These are phyloP conservation scores for Musa schizocarpa DNA, from an alignment of 176 grass and related monocot genomes.

Conservation along the genomic window DNA sequence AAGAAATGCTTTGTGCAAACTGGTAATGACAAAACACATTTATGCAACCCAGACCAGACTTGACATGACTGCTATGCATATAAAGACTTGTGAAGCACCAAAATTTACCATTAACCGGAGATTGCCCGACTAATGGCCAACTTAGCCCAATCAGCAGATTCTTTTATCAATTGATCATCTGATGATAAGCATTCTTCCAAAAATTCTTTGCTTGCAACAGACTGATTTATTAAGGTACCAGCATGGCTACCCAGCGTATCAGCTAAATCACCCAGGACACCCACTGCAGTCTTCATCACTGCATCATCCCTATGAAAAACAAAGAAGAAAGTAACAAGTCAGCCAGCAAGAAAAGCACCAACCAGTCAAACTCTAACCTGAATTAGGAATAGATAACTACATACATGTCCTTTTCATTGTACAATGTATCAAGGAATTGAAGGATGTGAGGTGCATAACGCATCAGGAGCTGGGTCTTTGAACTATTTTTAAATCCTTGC, in stretches of 20 bases:
- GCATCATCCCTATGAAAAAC: constrained; percentile 7
- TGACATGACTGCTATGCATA: constrained; percentile 21
- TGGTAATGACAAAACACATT: constrained; percentile 11
- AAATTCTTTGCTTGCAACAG: constrained; percentile 19
- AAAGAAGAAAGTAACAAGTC: neutral
- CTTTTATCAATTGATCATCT: constrained; percentile 18
- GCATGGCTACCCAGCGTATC: constrained; percentile 13
- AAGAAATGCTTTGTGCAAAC: constrained; percentile 12
- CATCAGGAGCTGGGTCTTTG: constrained; percentile 8
- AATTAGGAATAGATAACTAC: neutral
- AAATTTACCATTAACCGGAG: constrained; percentile 1
- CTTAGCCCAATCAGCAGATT: constrained; percentile 17
- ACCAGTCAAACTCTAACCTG: neutral
- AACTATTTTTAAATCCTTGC: constrained; percentile 17
- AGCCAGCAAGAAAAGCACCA: neutral
- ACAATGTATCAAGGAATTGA: constrained; percentile 16
- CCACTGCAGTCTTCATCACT: constrained; percentile 16
- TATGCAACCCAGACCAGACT: constrained; percentile 16
- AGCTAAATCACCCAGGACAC: constrained; percentile 14
- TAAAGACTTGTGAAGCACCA: constrained; percentile 11
- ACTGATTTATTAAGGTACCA: constrained; percentile 12
- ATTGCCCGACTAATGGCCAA: constrained; percentile 9
- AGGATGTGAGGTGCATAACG: constrained; percentile 10
- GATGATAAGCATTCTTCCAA: constrained; percentile 19
- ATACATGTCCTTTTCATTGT: constrained; percentile 19